Evolutionary conservation across 371 early-diverging fungal genomes (phyloP), one percentile per base, ranked within the genome.

Genomic region (Mortierella sp.): DNA sequence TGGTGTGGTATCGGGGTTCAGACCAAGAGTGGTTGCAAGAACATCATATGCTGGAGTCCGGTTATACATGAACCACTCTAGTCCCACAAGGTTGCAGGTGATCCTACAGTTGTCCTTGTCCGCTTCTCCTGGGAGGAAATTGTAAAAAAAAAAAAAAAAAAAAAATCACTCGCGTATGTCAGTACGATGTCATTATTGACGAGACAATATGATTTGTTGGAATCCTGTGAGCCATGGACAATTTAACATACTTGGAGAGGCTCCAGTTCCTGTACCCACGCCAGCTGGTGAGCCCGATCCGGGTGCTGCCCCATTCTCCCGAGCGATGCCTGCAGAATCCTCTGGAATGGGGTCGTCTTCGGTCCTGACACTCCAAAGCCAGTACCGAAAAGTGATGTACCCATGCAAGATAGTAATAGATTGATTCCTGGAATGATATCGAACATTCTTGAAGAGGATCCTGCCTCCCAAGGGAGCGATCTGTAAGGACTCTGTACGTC

Each of bases 21-120:
- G 57, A n/a, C 88, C 87, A 19, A 94, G 76, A 3, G 90, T 84
- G n/a, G 82, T 68, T 59, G 87, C 85, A 57, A 94, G 74, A 12
- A 73, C 72, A 29, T 92, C 89, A 68, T 94, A 96, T 0, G 91
- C 93, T 7, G 92, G 89, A 46, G 88, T 84, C 58, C 94, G 85
- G 66, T 96, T 96, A 83, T 94, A 96, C 61, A 93, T 84, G 73
- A 95, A 94, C 85, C 89, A 92, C 69, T 96, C 96, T 9, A 95
- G 71, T 2, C 96, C 96, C 58, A 94, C 91, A 6, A 94, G 70
- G n/a, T 88, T 86, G 62, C 92, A 85, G 23, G 84, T 87, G 62
- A 95, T 84, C 50, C 94, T 84, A 69, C 93, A 93, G 25, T 79
- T 79, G 50, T 79, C 80, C 67, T 73, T 55, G 43, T 73, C 74